phyloP scores from a whole-genome alignment of 371 early-diverging fungal genomes.

The Gilbertella persicaria region DNA sequence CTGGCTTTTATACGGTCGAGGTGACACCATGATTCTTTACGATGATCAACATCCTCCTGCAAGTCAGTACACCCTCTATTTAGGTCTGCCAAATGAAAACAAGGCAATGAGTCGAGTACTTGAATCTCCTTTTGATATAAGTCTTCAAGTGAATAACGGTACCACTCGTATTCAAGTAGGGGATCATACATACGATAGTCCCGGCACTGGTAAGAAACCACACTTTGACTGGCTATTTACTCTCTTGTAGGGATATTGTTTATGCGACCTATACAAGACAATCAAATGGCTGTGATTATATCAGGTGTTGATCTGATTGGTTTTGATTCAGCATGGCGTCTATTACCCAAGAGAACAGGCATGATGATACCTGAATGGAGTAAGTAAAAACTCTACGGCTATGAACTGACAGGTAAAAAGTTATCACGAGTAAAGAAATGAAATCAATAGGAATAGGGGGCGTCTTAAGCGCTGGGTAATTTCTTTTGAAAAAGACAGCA shows the following conservation, averaged over 20 bases:
- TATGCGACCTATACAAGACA: conserved; percentile 33
- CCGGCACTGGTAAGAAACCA: conserved; percentile 48
- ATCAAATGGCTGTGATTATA: conserved; percentile 40
- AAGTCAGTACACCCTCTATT: conserved; percentile 13
- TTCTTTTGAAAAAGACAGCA: background rate
- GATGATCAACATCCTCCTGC: conserved; percentile 50
- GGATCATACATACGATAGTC: conserved; percentile 34
- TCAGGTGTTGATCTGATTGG: conserved; percentile 47
- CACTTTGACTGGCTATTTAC: too few relatives aligned
- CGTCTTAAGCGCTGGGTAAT: conserved; percentile 52
- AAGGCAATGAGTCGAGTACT: conserved; percentile 6
- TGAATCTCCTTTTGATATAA: conserved; percentile 5
- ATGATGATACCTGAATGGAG: conserved; percentile 57
- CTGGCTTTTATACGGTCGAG: conserved; percentile 64
- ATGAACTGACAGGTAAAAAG: too few relatives aligned
- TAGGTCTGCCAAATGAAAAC: conserved; percentile 20
- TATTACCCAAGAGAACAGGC: conserved; percentile 57
- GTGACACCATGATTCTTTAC: conserved; percentile 56
- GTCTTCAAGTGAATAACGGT: conserved; percentile 6
- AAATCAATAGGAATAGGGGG: conserved; percentile 51
- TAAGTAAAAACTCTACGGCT: too few relatives aligned
- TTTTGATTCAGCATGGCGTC: conserved; percentile 36
- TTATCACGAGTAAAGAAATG: conserved; percentile 41
- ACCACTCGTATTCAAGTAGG: conserved; percentile 38
- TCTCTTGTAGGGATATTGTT: conserved; percentile 37